Base-by-base conservation (phyloP, 108 stramenopile species). In the Nitzschia putrida region DNA sequence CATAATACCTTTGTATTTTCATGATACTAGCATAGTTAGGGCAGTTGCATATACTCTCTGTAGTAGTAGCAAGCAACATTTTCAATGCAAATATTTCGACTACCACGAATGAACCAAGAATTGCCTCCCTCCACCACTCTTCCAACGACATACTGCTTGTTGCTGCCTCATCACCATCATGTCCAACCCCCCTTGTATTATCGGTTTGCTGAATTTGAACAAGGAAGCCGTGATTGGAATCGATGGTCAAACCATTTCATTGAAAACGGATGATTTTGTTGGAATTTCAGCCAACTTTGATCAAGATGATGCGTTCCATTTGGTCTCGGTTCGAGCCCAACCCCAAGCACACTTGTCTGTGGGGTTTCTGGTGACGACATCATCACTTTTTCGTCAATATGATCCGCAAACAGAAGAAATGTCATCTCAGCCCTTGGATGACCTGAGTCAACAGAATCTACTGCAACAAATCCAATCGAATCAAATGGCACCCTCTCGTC, bases 381-480 rank as follows among this genome's bases (percentile, higher is more conserved):
- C 12, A 42, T 82, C 81, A 20, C 73, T 88, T 66, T 72, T 84
- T 26, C 64, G 85, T 40, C 60, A 57, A 54, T 94, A 90, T 56
- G 80, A 90, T 83, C 77, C 74, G 16, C 64, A 57, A 20, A 91
- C 88, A 0, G 93, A 94, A 72, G 93, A 94, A 81, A 74, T 90
- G 10, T 88, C 87, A 6, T 85, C 85, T 2, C 63, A 74, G 16
- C 51, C 76, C n/a, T 56, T 89, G 14, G 88, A 89, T 43, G 78
- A 71, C 18, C 34, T 74, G 25, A 86, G 85, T 14, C 21, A 54
- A 18, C 14, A 57, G 1, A 87, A 91, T 74, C 47, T 89, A 23
- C 10, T 78, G 34, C 5, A 61, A 2, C 83, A 84, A 38, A 78
- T 88, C 20, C 60, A 45, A 59, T 47, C 45, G 12, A 53, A 22